phyloP scores from a whole-genome alignment of 1,284 basidiomycete genomes.

The Ceratobasidium sp. region DNA sequence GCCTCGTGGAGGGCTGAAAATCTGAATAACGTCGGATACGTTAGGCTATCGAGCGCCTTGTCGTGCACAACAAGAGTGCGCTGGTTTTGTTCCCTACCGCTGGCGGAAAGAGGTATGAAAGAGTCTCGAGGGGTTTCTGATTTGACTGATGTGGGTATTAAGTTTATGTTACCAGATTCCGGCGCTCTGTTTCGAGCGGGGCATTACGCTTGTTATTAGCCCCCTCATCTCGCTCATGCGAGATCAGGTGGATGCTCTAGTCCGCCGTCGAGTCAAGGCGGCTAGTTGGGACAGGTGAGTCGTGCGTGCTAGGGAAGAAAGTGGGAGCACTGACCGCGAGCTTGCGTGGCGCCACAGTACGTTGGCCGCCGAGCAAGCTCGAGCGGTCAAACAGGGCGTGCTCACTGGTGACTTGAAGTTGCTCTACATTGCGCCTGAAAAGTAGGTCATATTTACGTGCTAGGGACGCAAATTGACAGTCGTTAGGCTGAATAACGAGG shows the following conservation, averaged over 20 bases:
- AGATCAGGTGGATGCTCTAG: constrained; percentile 41
- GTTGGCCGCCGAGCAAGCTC: constrained; percentile 29
- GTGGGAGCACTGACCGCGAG: not conserved
- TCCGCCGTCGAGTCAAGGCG: constrained; percentile 35
- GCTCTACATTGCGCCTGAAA: constrained; percentile 42
- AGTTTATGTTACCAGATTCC: constrained; percentile 42
- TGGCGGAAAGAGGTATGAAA: constrained; percentile 15
- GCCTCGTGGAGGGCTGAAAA: too few relatives aligned
- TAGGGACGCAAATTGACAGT: not conserved
- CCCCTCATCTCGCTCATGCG: constrained; percentile 42
- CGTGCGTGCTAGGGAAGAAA: not conserved
- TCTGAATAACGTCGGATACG: not conserved
- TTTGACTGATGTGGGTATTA: not conserved
- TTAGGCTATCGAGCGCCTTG: constrained; percentile 34
- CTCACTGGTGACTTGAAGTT: constrained; percentile 38
- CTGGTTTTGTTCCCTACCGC: constrained; percentile 39
- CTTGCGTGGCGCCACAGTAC: constrained; percentile 18
- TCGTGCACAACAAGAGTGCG: constrained; percentile 38
- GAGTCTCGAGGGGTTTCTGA: not conserved
- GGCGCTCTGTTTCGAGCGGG: constrained; percentile 39
- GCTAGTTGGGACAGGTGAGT: constrained; percentile 38
- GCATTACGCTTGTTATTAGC: constrained; percentile 41
- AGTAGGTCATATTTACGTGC: constrained; percentile 12
- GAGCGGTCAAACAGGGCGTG: constrained; percentile 33
- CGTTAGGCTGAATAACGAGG: constrained; percentile 41